A percentile compares a stretch with the other conserved stretches of the same genome.
phyloP scores from a whole-genome alignment of 176 grass and related monocot genomes.

The Zea luxurians region DNA sequence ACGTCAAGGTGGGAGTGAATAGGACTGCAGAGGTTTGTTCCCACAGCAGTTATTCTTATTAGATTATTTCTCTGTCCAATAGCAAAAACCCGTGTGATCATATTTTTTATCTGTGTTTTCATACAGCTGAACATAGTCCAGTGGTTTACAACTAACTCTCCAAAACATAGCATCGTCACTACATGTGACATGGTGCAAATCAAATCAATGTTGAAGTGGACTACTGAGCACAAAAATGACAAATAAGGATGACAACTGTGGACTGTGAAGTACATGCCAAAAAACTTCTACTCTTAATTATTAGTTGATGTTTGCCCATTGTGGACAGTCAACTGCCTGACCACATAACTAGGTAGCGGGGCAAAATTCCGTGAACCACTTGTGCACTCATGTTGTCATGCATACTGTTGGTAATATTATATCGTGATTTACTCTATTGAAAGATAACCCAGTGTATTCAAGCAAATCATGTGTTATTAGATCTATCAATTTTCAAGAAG shows the following conservation, averaged over 20 bases:
- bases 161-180: background rate
- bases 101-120: background rate
- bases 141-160: background rate
- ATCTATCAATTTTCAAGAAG: background rate
- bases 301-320: background rate
- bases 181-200: background rate
- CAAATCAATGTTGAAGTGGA: background rate
- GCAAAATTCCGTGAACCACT: slow-evolving; percentile 16
- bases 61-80: background rate
- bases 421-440: background rate
- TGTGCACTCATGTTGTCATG: background rate
- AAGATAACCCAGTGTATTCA: background rate
- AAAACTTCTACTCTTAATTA: slow-evolving; percentile 13
- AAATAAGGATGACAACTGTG: slow-evolving; percentile 2
- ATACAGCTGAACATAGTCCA: background rate
- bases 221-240: background rate
- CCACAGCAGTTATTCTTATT: background rate
- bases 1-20: background rate
- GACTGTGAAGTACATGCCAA: background rate
- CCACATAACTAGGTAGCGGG: background rate
- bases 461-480: slow-evolving; percentile 5
- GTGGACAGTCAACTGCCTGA: slow-evolving; percentile 9
- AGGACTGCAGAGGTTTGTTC: background rate
- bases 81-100: background rate
- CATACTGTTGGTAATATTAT: slow-evolving; percentile 10